phyloP scores from a whole-genome alignment of 768 basidiomycete genomes.

The Cyathus striatus region DNA sequence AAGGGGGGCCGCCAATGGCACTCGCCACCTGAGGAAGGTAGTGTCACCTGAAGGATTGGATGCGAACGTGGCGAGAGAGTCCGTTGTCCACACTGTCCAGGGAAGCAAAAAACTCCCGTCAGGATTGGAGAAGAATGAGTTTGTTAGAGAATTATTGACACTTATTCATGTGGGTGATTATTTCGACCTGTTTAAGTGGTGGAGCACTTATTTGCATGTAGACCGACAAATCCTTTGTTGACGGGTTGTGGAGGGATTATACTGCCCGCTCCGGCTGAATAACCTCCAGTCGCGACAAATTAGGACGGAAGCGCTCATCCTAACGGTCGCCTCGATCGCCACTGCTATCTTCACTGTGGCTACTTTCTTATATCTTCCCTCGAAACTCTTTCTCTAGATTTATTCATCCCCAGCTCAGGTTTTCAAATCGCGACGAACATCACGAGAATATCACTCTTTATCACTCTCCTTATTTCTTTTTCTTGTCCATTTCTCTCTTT shows the following conservation, averaged over 20 bases:
- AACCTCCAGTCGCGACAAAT: too few species aligned
- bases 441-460: too few species aligned
- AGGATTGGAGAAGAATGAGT: slow-evolving; percentile 46
- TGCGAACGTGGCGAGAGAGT: slow-evolving; percentile 20
- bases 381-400: too few species aligned
- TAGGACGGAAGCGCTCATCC: too few species aligned
- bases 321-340: too few species aligned
- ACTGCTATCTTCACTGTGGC: too few species aligned
- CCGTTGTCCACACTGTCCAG: too few species aligned
- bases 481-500: too few species aligned
- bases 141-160: slow-evolving; percentile 53
- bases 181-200: neutral
- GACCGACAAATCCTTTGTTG: slow-evolving; percentile 66
- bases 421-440: too few species aligned
- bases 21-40: slow-evolving; percentile 14
- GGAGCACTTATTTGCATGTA: slow-evolving; percentile 17
- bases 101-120: slow-evolving; percentile 14
- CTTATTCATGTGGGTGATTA: slow-evolving; percentile 46
- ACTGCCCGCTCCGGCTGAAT: slow-evolving; percentile 16
- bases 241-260: slow-evolving; percentile 55
- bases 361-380: too few species aligned
- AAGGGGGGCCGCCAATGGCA: slow-evolving; percentile 1
- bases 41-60: slow-evolving; percentile 15
- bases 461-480: too few species aligned
- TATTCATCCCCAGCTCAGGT: too few species aligned